Percentiles rank a stretch among this genome's conserved stretches.
Conservation (phyloP, 306 rosid genomes). For the Trifolium pratense region DNA sequence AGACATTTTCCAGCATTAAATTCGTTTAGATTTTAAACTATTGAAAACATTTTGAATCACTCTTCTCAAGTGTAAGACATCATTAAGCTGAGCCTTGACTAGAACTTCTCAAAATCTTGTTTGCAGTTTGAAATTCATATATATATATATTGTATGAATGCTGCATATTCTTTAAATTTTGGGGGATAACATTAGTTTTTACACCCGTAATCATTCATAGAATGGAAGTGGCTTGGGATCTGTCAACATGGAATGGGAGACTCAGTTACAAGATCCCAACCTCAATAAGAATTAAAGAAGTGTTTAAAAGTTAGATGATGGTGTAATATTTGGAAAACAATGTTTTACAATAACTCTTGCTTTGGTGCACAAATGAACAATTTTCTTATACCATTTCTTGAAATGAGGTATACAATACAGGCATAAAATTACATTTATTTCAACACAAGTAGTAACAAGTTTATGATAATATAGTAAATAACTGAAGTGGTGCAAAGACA, state of each 20-base stretch:
- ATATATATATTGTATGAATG: constrained; percentile 9
- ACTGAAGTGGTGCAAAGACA: constrained; percentile 29
- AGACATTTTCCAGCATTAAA: constrained; percentile 19
- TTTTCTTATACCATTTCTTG: constrained; percentile 27
- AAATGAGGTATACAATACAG: constrained; percentile 23
- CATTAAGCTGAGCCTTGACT: not conserved
- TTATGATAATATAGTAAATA: constrained; percentile 26
- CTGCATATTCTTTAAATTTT: constrained; percentile 27
- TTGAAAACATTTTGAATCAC: not conserved
- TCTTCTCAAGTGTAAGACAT: not conserved
- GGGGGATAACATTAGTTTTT: constrained; percentile 18
- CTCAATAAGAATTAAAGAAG: constrained; percentile 9
- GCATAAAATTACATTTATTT: constrained; percentile 40
- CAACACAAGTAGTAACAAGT: constrained; percentile 19
- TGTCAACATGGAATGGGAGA: constrained; percentile 5
- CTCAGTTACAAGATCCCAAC: constrained; percentile 5
- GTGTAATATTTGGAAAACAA: not conserved
- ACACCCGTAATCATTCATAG: not conserved
- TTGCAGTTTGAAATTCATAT: constrained; percentile 11
- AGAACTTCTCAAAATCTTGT: constrained; percentile 1
- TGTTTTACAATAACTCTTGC: constrained; percentile 4
- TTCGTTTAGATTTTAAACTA: constrained; percentile 13
- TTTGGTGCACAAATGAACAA: not conserved
- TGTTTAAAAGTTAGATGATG: not conserved
- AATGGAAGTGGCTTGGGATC: not conserved